A percentile compares a stretch with the other conserved stretches of the same genome.
These are phyloP conservation scores for Magnolia sinica DNA, from an alignment of 164 flowering plant species.

Conservation along the genomic window DNA sequence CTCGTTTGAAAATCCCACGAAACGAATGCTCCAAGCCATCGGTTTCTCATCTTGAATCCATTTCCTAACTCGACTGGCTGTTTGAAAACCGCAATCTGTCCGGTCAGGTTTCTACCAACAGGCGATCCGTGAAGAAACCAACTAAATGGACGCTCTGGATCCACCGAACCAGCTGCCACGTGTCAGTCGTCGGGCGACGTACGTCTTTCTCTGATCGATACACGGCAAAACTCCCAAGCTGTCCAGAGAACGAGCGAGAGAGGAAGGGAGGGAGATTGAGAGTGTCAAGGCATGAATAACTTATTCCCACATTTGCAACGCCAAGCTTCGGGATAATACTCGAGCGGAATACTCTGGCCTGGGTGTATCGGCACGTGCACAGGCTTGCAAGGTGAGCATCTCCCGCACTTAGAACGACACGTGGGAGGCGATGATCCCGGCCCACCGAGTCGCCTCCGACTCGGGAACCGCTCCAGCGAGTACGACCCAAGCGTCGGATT, in stretches of 20 bases:
- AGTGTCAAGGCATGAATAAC: constrained; percentile 62
- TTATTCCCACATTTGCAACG: constrained; percentile 87
- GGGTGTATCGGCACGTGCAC: constrained; percentile 83
- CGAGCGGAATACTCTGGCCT: constrained; percentile 58
- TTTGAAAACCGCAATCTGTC: neutral
- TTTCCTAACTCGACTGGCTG: too few species aligned
- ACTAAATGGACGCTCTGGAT: neutral
- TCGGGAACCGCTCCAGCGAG: constrained; percentile 20
- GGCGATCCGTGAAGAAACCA: neutral
- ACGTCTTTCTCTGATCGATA: neutral
- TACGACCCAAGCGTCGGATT: neutral
- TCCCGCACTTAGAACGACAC: constrained; percentile 77
- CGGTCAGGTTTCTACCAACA: neutral
- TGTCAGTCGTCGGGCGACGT: neutral
- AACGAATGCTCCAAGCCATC: too few species aligned
- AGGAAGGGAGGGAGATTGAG: neutral
- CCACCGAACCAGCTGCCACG: neutral
- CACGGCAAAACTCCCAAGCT: neutral
- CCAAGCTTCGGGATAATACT: constrained; percentile 98
- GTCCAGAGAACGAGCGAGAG: neutral
- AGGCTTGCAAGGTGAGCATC: constrained; percentile 68
- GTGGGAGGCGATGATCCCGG: constrained; percentile 87
- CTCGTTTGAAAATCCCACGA: too few species aligned
- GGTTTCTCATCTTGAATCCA: too few species aligned
- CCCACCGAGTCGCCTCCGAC: constrained; percentile 39